A percentile compares a stretch with the other conserved stretches of the same genome.
Conservation (phyloP, 345 rosid genomes). For the Rhodamnia argentea region DNA sequence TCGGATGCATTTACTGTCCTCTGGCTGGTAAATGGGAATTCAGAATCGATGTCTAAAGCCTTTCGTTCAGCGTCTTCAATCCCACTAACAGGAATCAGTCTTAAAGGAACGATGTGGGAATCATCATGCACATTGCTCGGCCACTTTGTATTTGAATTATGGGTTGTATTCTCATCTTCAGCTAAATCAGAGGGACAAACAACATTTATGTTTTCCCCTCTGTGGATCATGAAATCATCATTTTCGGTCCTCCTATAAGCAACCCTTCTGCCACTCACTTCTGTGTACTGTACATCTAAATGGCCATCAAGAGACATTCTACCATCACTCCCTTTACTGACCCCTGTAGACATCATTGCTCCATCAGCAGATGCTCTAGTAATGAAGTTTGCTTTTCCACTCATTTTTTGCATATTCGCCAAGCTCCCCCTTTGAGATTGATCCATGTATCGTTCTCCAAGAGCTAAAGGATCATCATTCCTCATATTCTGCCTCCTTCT, state of each 20-base stretch:
- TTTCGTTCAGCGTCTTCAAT: conserved; percentile 30
- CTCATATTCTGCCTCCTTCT: conserved; percentile 34
- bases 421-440: conserved; percentile 30
- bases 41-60: conserved; percentile 55
- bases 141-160: conserved; percentile 29
- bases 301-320: conserved; percentile 25
- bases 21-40: conserved; percentile 33
- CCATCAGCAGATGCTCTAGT: conserved; percentile 46
- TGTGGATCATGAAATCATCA: conserved; percentile 47
- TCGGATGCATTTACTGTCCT: conserved; percentile 25
- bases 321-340: conserved; percentile 19
- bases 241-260: conserved; percentile 27
- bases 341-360: conserved; percentile 29
- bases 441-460: conserved; percentile 31
- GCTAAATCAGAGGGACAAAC: conserved; percentile 34
- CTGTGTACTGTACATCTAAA: conserved; percentile 33
- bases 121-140: conserved; percentile 52
- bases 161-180: conserved; percentile 32
- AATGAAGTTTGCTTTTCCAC: conserved; percentile 34
- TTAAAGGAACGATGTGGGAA: conserved; percentile 63
- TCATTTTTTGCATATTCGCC: conserved; percentile 28
- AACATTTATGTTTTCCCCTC: conserved; percentile 17
- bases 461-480: conserved; percentile 50
- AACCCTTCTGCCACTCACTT: conserved; percentile 27
- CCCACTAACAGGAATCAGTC: conserved; percentile 33